These are phyloP conservation scores for Calendula officinalis DNA, from an alignment of 129 eudicot species.

Conservation along the genomic window DNA sequence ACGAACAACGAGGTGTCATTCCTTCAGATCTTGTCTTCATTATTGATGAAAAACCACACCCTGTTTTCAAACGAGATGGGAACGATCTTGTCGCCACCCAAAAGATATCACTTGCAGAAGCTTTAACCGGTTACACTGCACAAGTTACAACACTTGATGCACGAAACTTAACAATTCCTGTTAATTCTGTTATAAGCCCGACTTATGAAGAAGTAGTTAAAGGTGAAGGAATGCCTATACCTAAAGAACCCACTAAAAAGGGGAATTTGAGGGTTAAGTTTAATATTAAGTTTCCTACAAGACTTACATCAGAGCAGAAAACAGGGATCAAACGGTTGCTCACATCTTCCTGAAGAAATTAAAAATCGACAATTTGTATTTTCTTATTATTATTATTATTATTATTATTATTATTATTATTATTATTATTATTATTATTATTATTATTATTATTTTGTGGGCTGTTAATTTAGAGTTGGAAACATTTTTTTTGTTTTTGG, in stretches of 20 bases:
- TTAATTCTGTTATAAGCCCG: slow-evolving; percentile 56
- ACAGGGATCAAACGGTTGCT: slow-evolving; percentile 54
- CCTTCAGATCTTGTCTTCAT: slow-evolving; percentile 66
- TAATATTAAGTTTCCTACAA: slow-evolving; percentile 59
- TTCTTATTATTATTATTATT: not conserved
- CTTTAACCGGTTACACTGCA: slow-evolving; percentile 64
- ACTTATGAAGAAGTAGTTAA: slow-evolving; percentile 66
- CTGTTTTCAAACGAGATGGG: slow-evolving; percentile 58
- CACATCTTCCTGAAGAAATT: slow-evolving; percentile 24
- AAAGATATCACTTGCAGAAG: slow-evolving; percentile 59
- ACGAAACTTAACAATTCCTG: slow-evolving; percentile 51
- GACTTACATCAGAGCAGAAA: slow-evolving; percentile 60
- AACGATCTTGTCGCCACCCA: slow-evolving; percentile 57
- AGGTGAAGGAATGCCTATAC: slow-evolving; percentile 75
- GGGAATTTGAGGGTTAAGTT: slow-evolving; percentile 66
- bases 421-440: no score
- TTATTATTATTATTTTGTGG: not conserved
- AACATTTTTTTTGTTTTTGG: not conserved
- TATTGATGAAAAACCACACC: slow-evolving; percentile 70
- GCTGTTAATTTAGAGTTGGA: not conserved
- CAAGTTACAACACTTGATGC: slow-evolving; percentile 62
- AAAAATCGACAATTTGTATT: not conserved
- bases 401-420: no score
- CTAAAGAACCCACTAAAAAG: slow-evolving; percentile 58
- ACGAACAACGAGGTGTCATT: slow-evolving; percentile 55